These are phyloP conservation scores for Suillus subalutaceus DNA, from an alignment of 768 basidiomycete genomes.

Conservation along the genomic window DNA sequence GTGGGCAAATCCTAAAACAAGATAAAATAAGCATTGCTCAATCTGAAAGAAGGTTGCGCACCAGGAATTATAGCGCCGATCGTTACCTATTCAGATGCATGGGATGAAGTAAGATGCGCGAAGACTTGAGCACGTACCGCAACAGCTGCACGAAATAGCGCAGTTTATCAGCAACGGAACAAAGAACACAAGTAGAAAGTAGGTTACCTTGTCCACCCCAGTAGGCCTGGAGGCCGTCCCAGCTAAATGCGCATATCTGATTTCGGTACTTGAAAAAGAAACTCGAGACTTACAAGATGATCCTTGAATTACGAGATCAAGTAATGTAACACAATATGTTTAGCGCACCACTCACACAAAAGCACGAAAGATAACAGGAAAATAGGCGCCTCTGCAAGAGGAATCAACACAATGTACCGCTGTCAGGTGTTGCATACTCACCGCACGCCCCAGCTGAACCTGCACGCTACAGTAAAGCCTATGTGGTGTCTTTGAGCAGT, in stretches of 20 bases:
- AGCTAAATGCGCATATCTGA: slow-evolving; percentile 10
- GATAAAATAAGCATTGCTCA: not conserved
- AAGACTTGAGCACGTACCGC: not conserved
- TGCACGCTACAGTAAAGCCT: slow-evolving; percentile 22
- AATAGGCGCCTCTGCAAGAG: slow-evolving; percentile 1
- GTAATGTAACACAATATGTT: not conserved
- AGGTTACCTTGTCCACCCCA: slow-evolving; percentile 24
- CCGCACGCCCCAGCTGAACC: slow-evolving; percentile 25
- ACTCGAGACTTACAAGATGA: not conserved
- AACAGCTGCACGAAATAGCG: not conserved
- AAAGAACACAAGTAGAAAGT: not conserved
- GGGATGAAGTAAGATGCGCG: not conserved
- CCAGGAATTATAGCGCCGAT: slow-evolving; percentile 3
- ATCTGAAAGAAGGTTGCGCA: not conserved
- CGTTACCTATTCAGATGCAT: not conserved
- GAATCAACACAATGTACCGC: not conserved
- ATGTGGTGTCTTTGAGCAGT: slow-evolving; percentile 17
- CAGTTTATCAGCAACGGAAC: not conserved
- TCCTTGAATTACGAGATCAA: not conserved
- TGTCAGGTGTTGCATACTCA: not conserved
- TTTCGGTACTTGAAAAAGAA: not conserved
- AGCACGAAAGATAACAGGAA: not conserved
- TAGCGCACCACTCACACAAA: not conserved
- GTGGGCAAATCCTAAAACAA: slow-evolving; percentile 1
- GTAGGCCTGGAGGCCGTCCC: slow-evolving; percentile 25